phyloP scores from a whole-genome alignment of 2,329 filamentous ascomycete species.

The Diaporthe nobilis region DNA sequence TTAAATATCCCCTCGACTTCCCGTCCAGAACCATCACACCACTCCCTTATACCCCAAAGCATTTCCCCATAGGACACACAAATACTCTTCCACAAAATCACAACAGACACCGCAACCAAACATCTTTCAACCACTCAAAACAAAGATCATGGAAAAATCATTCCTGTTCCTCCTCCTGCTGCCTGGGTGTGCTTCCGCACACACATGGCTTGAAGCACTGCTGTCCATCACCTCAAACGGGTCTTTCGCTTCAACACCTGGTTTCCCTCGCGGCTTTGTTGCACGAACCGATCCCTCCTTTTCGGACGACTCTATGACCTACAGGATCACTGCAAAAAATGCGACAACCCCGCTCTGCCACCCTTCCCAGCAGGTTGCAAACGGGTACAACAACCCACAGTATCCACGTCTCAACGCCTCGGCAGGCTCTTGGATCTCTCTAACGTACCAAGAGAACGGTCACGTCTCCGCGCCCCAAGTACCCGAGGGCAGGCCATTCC shows the following conservation, averaged over 20 bases:
- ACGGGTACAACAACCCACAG: background rate
- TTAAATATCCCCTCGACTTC: background rate
- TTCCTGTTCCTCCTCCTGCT: background rate
- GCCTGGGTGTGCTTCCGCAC: background rate
- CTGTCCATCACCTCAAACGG: background rate
- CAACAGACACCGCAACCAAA: background rate
- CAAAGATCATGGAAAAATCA: background rate
- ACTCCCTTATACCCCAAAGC: too few relatives aligned
- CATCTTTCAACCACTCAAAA: background rate
- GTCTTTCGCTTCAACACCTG: background rate
- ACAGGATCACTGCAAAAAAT: background rate
- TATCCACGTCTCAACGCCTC: background rate
- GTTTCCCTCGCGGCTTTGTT: background rate
- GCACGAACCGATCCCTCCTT: background rate
- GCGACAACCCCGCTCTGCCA: background rate
- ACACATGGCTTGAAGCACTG: background rate
- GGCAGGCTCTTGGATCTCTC: background rate
- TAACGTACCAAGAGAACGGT: background rate
- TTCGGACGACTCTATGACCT: background rate
- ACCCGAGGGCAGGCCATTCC: background rate
- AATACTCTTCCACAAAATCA: background rate
- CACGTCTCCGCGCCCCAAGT: slow-evolving; percentile 4
- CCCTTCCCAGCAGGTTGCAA: background rate
- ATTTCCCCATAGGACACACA: background rate
- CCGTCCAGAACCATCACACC: background rate